Percentiles rank a stretch among this genome's conserved stretches.
Evolutionary conservation across 352 stramenopile genomes (phyloP).

Genomic region (Peronospora belbahrii): DNA sequence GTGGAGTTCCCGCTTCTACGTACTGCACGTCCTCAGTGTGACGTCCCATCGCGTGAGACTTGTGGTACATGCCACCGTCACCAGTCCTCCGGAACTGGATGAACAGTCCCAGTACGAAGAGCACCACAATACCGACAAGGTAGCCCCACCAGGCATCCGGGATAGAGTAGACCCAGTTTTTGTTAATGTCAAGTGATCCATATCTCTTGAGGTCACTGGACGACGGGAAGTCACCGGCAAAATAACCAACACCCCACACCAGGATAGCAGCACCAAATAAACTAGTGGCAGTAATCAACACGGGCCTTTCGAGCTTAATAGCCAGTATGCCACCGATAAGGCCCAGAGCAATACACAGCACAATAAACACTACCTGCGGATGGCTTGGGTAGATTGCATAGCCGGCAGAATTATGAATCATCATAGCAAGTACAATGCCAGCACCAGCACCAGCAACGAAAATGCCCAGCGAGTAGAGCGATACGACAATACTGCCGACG

Average conservation of each 20-base stretch:
- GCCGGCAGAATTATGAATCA: constrained; percentile 44
- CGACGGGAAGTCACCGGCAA: constrained; percentile 47
- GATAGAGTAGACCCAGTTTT: constrained; percentile 47
- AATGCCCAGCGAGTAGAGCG: constrained; percentile 45
- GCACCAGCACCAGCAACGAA: constrained; percentile 45
- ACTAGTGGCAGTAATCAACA: constrained; percentile 47
- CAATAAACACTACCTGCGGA: constrained; percentile 38
- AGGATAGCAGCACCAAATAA: constrained; percentile 39
- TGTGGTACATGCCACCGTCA: constrained; percentile 26
- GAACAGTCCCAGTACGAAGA: constrained; percentile 42
- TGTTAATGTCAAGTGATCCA: constrained; percentile 26
- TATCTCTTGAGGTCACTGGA: constrained; percentile 45
- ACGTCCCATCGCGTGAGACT: constrained; percentile 15
- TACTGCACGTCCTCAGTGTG: constrained; percentile 25
- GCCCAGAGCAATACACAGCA: constrained; percentile 35
- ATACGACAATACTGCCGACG: constrained; percentile 36
- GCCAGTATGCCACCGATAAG: constrained; percentile 32
- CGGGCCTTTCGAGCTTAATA: constrained; percentile 45
- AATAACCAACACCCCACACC: constrained; percentile 59
- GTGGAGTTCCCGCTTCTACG: constrained; percentile 23
- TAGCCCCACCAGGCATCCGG: constrained; percentile 57
- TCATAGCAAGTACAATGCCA: constrained; percentile 44
- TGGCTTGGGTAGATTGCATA: constrained; percentile 51
- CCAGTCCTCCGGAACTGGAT: constrained; percentile 61
- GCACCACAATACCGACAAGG: constrained; percentile 39